phyloP scores from a whole-genome alignment of 177 flowering plant genomes.

The Vitis hybrid region DNA sequence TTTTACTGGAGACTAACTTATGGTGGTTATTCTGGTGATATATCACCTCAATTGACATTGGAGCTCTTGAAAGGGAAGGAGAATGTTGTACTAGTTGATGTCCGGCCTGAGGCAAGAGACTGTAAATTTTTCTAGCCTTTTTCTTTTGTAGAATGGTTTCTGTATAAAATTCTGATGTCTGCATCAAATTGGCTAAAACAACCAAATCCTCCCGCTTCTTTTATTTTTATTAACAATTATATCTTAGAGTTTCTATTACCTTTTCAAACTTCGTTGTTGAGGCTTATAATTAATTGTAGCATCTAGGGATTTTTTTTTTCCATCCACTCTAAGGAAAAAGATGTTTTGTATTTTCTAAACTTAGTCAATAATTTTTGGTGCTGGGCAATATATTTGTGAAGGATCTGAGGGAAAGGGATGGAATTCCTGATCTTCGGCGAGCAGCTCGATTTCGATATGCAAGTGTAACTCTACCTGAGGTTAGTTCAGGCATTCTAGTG shows the following conservation, averaged over 20 bases:
- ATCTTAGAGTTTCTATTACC: neutral
- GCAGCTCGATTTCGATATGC: conserved; percentile 87
- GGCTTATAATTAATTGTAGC: conserved; percentile 2
- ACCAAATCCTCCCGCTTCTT: neutral
- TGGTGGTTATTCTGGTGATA: conserved; percentile 89
- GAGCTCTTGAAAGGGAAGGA: conserved; percentile 61
- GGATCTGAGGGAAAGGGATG: conserved; percentile 83
- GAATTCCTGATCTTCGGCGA: conserved; percentile 90
- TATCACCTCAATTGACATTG: conserved; percentile 65
- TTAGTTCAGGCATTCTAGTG: conserved; percentile 29
- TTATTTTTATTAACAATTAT: neutral
- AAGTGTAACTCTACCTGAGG: conserved; percentile 75
- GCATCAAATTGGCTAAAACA: neutral
- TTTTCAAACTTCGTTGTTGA: too few relatives aligned
- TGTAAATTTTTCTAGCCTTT: conserved; percentile 57
- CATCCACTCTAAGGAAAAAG: neutral
- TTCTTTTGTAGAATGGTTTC: conserved; percentile 16
- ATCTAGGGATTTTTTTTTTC: neutral
- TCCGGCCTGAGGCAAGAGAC: conserved; percentile 97
- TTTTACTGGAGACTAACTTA: conserved; percentile 61
- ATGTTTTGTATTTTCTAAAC: conserved; percentile 4
- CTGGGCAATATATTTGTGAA: conserved; percentile 30
- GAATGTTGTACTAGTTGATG: conserved; percentile 69
- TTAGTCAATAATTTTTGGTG: conserved; percentile 3
- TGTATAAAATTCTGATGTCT: conserved; percentile 5